phyloP scores from a whole-genome alignment of 2,329 filamentous ascomycete genomes.

The Claviceps maximensis region DNA sequence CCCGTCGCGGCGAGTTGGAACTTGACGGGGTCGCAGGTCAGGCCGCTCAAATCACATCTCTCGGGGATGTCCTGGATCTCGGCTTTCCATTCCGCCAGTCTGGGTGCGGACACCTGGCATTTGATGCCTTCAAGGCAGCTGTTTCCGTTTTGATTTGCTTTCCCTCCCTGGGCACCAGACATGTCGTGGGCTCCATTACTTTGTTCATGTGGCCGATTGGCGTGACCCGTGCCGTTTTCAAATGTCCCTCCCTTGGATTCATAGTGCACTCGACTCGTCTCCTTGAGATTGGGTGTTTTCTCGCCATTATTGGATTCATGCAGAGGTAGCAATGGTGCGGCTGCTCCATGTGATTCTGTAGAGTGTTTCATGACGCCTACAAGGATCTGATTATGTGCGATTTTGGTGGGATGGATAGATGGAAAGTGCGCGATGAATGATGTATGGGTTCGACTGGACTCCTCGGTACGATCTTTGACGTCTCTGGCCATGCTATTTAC shows the following conservation, averaged over 20 bases:
- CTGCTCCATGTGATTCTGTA: too few species aligned
- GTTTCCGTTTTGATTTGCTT: background rate
- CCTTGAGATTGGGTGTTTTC: background rate
- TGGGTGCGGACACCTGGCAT: background rate
- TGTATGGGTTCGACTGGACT: too few species aligned
- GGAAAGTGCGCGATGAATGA: too few species aligned
- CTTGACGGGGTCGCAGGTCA: background rate
- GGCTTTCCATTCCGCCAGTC: background rate
- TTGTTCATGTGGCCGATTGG: background rate
- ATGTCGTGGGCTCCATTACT: background rate
- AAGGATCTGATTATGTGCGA: too few species aligned
- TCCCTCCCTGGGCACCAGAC: too few species aligned
- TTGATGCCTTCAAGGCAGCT: background rate
- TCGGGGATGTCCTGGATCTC: background rate
- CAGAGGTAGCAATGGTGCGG: too few species aligned
- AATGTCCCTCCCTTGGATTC: background rate
- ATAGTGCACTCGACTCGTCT: background rate
- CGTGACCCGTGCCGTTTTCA: background rate
- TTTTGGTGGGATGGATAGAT: too few species aligned
- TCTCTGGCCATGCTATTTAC: too few species aligned
- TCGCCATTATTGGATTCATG: too few species aligned
- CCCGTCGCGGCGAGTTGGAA: background rate
- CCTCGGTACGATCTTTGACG: too few species aligned
- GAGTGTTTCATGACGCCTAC: too few species aligned
- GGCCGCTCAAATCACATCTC: constrained; percentile 1